These are phyloP conservation scores for Westerdykella sp. DNA, from an alignment of 2,329 filamentous ascomycete genomes.

Conservation along the genomic window DNA sequence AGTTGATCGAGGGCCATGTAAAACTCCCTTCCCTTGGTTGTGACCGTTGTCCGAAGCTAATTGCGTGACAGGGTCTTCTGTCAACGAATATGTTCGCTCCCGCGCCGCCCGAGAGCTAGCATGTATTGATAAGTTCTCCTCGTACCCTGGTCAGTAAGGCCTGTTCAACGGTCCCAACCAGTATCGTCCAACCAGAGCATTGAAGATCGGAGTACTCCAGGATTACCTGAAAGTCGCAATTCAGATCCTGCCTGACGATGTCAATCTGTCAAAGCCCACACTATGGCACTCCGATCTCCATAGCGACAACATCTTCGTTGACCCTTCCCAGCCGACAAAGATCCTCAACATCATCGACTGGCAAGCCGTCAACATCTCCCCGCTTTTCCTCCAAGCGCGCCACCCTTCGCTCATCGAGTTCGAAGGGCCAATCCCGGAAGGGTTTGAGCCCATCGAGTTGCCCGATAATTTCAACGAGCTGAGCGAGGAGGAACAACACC, in stretches of 20 bases:
- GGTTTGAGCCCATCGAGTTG: constrained; percentile 8
- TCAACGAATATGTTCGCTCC: constrained; percentile 11
- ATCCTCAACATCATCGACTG: constrained; percentile 33
- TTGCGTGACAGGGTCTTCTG: constrained; percentile 11
- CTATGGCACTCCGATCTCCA: constrained; percentile 31
- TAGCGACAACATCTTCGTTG: constrained; percentile 31
- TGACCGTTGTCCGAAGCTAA: constrained; percentile 10
- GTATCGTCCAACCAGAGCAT: constrained; percentile 18
- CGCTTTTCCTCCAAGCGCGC: constrained; percentile 22
- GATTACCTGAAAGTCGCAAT: constrained; percentile 22
- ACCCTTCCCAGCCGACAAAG: constrained; percentile 19
- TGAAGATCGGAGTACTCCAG: constrained; percentile 18
- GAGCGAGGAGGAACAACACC: constrained; percentile 9
- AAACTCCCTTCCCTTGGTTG: constrained; percentile 6
- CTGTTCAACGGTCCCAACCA: constrained; percentile 18
- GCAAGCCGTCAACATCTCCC: constrained; percentile 24
- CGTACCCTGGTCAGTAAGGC: constrained; percentile 11
- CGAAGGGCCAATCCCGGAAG: constrained; percentile 15
- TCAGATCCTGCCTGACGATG: constrained; percentile 17
- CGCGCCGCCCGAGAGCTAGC: constrained; percentile 13
- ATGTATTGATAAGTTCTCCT: constrained; percentile 13
- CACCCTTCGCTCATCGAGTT: constrained; percentile 22
- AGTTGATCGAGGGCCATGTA: constrained; percentile 14
- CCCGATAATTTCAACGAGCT: constrained; percentile 13
- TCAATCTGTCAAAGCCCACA: constrained; percentile 15